phyloP scores from a whole-genome alignment of 2,329 filamentous ascomycete species.

The Diaporthe ilicicola region DNA sequence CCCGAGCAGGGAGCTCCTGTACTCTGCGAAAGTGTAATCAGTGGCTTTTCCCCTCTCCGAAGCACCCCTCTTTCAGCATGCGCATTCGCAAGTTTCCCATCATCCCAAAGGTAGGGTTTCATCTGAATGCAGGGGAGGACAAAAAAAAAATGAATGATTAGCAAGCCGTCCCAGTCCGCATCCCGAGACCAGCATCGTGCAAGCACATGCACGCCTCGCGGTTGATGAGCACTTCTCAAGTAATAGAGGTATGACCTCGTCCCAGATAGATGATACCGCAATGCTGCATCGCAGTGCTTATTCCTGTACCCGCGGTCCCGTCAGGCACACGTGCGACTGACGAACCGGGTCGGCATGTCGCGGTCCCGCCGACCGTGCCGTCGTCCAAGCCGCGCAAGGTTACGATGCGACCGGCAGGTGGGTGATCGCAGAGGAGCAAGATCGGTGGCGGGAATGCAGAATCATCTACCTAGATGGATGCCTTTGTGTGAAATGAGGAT shows the following conservation, averaged over 20 bases:
- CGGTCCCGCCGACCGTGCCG: neutral
- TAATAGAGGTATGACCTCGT: neutral
- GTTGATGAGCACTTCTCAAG: too few species aligned
- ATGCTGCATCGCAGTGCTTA: neutral
- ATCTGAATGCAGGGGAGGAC: too few species aligned
- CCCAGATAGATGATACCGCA: neutral
- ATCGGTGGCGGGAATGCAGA: neutral
- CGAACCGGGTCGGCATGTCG: neutral
- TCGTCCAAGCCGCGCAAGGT: neutral
- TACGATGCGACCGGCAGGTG: neutral
- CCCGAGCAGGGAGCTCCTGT: neutral
- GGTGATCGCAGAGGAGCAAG: too few species aligned
- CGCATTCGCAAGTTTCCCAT: conserved; percentile 19
- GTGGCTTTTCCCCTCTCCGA: conserved; percentile 19
- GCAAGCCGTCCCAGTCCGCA: neutral
- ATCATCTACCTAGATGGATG: too few species aligned
- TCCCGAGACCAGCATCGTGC: neutral
- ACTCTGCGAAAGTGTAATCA: neutral
- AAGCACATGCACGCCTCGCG: neutral
- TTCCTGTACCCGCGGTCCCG: neutral
- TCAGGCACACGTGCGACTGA: neutral
- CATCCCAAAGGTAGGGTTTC: neutral
- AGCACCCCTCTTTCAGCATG: conserved; percentile 16
- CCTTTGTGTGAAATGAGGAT: too few species aligned
- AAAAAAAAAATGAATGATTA: neutral